Base-by-base conservation (phyloP, 1,284 basidiomycete species). In the Melampsora abietis-canadensis region DNA sequence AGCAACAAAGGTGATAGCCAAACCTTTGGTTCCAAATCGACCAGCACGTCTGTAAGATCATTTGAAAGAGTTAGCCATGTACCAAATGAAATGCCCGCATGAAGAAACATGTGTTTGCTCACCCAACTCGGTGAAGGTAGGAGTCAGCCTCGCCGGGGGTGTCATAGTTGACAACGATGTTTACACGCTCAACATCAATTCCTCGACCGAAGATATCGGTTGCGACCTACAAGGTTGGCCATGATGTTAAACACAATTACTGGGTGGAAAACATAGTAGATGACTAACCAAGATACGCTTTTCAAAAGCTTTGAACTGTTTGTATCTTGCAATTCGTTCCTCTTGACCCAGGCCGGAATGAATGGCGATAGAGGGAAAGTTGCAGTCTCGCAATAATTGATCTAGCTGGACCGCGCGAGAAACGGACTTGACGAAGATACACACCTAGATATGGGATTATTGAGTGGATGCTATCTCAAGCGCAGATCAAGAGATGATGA, bases 351-450 rank as follows among this genome's bases (percentile, higher is more conserved):
- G 85, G 46, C 90, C 93, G 47, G 94, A 98, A 83, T 98, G 96
- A 78, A 99, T 98, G 80, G 89, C 91, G 81, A 99, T 98, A 81
- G 90, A 92, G 0, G 96, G 96, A 86, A 99, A 98, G 84, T 96
- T 97, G 86, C 95, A 98, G 69, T 94, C 94, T 59, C 94, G 91
- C 60, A 99, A 85, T 17, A 99, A 85, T 83, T 94, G 93, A 85
- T 99, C 95, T 77, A 99, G 85, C 83, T 98, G 93, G 76, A 94
- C 94, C 2, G 96, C 96, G 77, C 96, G 90, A 44, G 91, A 90
- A 66, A 98, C 94, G 10, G 94, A 97, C 84, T 98, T 98, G 79
- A 98, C 96, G 79, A 99, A 99, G 80, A 98, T 99, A 78, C 97
- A 95, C 79, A 99, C 96, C 92, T 95, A 77, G 12, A 46, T n/a